These are phyloP conservation scores for Aspergillus mulundensis DNA, from an alignment of 495 filamentous ascomycete genomes.

Conservation along the genomic window DNA sequence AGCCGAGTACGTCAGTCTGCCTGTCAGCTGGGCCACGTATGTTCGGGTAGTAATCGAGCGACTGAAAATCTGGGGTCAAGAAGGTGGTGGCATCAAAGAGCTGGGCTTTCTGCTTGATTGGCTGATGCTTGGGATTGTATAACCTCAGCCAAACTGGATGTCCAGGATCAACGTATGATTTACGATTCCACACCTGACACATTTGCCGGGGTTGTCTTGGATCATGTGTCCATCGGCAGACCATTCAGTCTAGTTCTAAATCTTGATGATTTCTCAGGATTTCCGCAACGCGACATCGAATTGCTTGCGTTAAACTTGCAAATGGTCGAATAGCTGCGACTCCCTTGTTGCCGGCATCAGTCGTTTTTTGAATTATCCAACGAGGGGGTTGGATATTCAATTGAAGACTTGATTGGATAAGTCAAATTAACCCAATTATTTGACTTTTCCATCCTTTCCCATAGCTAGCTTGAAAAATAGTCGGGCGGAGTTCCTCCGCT, in stretches of 20 bases:
- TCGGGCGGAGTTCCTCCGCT: no score
- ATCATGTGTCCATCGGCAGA: neutral
- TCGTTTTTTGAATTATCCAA: neutral
- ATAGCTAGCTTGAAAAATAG: no score
- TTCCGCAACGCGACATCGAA: neutral
- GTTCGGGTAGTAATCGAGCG: slow-evolving; percentile 27
- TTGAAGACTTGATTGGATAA: neutral
- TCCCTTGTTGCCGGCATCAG: neutral
- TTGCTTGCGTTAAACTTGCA: neutral
- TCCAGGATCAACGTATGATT: neutral
- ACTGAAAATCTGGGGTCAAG: slow-evolving; percentile 26
- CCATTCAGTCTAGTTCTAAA: no score
- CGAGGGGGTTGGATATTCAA: neutral
- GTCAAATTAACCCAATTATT: neutral
- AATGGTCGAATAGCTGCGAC: neutral
- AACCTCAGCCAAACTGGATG: neutral
- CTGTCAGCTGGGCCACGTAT: slow-evolving; percentile 22
- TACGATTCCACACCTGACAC: neutral
- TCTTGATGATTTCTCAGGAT: neutral
- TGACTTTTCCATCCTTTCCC: neutral
- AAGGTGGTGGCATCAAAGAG: slow-evolving; percentile 28
- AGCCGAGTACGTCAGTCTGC: slow-evolving; percentile 22
- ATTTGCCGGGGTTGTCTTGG: neutral
- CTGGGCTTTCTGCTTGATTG: slow-evolving; percentile 24
- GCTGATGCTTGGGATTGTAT: slow-evolving; percentile 22